A percentile compares a stretch with the other conserved stretches of the same genome.
These are phyloP conservation scores for Actinomortierella ambigua DNA, from an alignment of 371 early-diverging fungal species.

Conservation along the genomic window DNA sequence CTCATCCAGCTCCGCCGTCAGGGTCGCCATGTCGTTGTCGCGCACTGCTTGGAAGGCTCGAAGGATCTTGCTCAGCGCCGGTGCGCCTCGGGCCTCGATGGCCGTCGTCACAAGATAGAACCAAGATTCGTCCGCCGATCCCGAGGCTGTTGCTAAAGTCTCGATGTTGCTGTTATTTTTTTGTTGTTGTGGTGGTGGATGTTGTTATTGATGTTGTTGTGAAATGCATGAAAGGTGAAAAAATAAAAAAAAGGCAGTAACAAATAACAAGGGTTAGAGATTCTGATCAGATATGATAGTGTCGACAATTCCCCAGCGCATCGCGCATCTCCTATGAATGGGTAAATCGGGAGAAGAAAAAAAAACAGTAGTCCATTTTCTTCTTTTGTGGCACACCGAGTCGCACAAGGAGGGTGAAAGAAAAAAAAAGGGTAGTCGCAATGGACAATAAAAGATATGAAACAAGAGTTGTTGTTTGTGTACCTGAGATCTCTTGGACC, in stretches of 20 bases:
- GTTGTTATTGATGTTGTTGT: background rate
- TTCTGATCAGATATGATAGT: slow-evolving; percentile 1
- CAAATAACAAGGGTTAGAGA: background rate
- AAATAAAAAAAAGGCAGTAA: slow-evolving; percentile 5
- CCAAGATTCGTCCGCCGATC: slow-evolving; percentile 94
- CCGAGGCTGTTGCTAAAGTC: slow-evolving; percentile 85
- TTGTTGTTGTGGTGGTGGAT: no score
- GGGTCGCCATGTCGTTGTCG: slow-evolving; percentile 51
- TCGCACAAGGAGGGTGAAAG: no score
- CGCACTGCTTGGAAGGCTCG: slow-evolving; percentile 60
- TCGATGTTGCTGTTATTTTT: slow-evolving; percentile 68
- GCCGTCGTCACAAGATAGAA: slow-evolving; percentile 93
- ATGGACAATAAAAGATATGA: background rate
- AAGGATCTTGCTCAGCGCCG: slow-evolving; percentile 70
- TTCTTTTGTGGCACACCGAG: no score
- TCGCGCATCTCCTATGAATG: no score
- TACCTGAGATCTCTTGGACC: slow-evolving; percentile 76
- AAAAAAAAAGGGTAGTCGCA: no score
- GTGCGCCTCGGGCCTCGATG: slow-evolving; percentile 89
- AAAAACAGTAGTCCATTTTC: no score
- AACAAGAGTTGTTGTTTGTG: background rate
- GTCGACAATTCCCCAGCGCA: no score
- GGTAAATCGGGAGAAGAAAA: no score
- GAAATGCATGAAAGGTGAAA: slow-evolving; percentile 1
- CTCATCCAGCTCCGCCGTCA: slow-evolving; percentile 56